phyloP scores from a whole-genome alignment of 164 flowering plant species.

The Tetrastigma voinierianum region DNA sequence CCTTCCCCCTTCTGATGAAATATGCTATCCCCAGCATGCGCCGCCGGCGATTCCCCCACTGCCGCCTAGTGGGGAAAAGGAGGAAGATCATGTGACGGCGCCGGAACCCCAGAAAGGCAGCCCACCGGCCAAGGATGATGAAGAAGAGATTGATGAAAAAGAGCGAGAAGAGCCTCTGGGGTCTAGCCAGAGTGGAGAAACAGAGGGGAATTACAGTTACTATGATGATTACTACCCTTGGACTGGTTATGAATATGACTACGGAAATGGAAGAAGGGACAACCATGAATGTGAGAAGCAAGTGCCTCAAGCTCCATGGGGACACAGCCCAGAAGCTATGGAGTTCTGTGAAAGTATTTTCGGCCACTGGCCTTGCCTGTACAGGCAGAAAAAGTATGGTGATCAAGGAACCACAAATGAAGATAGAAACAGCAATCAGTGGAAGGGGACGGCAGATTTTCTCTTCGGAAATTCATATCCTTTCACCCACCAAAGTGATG shows the following conservation, averaged over 20 bases:
- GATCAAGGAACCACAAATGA: constrained; percentile 12
- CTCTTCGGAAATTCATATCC: constrained; percentile 55
- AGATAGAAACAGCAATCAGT: constrained; percentile 21
- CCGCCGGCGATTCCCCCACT: constrained; percentile 4
- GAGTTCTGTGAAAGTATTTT: constrained; percentile 55
- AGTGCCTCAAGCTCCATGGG: constrained; percentile 31
- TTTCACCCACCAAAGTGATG: constrained; percentile 26
- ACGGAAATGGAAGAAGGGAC: constrained; percentile 7
- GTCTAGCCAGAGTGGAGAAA: constrained; percentile 1
- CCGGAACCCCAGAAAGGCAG: constrained; percentile 4
- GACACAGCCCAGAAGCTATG: constrained; percentile 37
- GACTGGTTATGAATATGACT: constrained; percentile 5
- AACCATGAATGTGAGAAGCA: constrained; percentile 16
- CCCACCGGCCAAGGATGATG: constrained; percentile 5
- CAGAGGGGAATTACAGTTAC: neutral
- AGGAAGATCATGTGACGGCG: constrained; percentile 9
- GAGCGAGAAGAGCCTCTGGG: constrained; percentile 7
- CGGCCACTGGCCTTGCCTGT: constrained; percentile 61
- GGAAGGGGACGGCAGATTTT: constrained; percentile 56
- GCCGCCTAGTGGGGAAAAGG: constrained; percentile 18
- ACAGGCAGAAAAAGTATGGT: constrained; percentile 11
- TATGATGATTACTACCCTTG: neutral
- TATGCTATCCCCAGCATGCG: constrained; percentile 58
- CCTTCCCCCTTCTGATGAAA: constrained; percentile 60
- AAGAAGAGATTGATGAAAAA: constrained; percentile 9